Evolutionary conservation across 2,329 filamentous ascomycete genomes (phyloP).

Genomic region (Alternaria arborescens): DNA sequence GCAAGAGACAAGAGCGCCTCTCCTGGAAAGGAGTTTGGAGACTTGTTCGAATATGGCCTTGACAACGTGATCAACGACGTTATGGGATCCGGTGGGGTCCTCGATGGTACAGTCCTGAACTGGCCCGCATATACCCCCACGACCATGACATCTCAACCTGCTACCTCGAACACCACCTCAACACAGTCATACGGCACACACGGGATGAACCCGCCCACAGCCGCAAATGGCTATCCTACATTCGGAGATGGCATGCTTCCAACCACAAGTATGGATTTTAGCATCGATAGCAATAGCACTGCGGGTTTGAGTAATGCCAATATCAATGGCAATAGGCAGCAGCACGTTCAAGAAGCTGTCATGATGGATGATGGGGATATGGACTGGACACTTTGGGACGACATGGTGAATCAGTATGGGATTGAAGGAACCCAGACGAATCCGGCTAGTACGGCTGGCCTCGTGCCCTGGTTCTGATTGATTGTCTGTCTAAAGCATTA

Average conservation of each 20-base stretch:
- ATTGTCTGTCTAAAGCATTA: background rate
- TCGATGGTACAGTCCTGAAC: conserved; percentile 15
- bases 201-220: conserved; percentile 2
- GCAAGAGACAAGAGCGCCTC: background rate
- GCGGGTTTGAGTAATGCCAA: background rate
- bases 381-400: conserved; percentile 60
- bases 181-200: conserved; percentile 4
- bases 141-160: background rate
- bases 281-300: conserved; percentile 26
- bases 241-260: conserved; percentile 28
- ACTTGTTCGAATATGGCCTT: conserved; percentile 33
- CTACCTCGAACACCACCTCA: background rate
- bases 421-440: conserved; percentile 47
- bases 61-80: conserved; percentile 42
- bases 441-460: conserved; percentile 18
- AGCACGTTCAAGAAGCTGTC: conserved; percentile 23
- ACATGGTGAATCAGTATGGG: conserved; percentile 58
- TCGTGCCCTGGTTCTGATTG: conserved; percentile 39
- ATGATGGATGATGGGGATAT: conserved; percentile 52
- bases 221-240: conserved; percentile 24
- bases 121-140: conserved; percentile 5
- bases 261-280: conserved; percentile 31
- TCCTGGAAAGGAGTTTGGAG: conserved; percentile 29
- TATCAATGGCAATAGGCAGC: background rate
- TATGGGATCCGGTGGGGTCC: conserved; percentile 24